Percentiles rank a stretch among this genome's conserved stretches.
phyloP scores from a whole-genome alignment of 2,329 filamentous ascomycete genomes.

The Coniochaeta ligniaria region DNA sequence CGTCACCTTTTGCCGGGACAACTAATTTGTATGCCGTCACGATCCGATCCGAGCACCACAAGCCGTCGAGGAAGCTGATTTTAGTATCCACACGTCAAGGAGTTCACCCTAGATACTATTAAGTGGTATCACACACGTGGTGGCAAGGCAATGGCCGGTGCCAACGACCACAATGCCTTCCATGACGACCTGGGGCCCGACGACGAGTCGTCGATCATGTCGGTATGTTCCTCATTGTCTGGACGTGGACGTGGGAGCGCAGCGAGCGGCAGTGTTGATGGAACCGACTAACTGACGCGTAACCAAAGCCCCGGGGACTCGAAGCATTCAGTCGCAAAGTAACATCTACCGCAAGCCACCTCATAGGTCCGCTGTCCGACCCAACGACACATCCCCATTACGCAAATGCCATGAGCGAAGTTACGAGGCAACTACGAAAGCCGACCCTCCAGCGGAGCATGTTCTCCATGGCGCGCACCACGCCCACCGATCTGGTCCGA shows the following conservation, averaged over 20 bases:
- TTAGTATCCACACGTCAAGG: neutral
- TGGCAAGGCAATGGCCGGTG: conserved; percentile 17
- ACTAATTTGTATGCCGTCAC: neutral
- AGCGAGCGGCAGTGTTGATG: neutral
- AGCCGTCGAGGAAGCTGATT: neutral
- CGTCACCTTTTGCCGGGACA: neutral
- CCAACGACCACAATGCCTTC: conserved; percentile 36
- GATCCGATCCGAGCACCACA: neutral
- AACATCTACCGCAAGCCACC: conserved; percentile 82
- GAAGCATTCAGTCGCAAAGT: conserved; percentile 94
- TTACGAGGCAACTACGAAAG: conserved; percentile 81
- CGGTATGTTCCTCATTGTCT: conserved; percentile 16
- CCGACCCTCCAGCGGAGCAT: conserved; percentile 82
- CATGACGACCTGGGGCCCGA: conserved; percentile 36
- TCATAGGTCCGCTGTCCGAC: conserved; percentile 66
- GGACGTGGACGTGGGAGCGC: neutral
- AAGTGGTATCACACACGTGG: neutral
- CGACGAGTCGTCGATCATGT: conserved; percentile 35
- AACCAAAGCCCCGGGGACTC: conserved; percentile 67
- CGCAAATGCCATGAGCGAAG: conserved; percentile 77
- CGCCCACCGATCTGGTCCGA: conserved; percentile 88
- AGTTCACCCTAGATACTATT: neutral
- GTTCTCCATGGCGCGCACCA: conserved; percentile 84
- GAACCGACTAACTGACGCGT: neutral
- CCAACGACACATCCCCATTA: conserved; percentile 59